Conservation (phyloP, 2,329 filamentous ascomycete genomes). For the Alternaria sp. region DNA sequence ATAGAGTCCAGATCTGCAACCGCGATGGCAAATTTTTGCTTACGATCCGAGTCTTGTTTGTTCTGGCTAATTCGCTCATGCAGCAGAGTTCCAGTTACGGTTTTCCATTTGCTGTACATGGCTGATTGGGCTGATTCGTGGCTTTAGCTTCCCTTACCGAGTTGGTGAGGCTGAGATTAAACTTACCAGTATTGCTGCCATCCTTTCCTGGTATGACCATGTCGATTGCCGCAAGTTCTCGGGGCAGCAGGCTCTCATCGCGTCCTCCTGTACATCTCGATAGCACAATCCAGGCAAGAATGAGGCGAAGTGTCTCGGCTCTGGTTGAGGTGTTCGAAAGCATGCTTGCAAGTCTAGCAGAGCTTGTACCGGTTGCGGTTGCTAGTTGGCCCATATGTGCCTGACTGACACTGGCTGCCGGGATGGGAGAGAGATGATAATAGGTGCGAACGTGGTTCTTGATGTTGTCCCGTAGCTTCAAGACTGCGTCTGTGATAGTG, state of each 20-base stretch:
- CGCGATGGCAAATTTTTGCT: constrained; percentile 18
- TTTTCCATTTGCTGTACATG: constrained; percentile 37
- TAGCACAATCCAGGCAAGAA: constrained; percentile 29
- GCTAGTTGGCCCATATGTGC: constrained; percentile 17
- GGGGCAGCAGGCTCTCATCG: constrained; percentile 26
- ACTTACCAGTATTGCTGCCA: neutral
- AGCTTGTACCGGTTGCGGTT: constrained; percentile 16
- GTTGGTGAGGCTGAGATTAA: neutral
- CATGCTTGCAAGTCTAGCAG: constrained; percentile 2
- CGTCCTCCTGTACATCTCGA: constrained; percentile 23
- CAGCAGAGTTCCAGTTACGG: constrained; percentile 32
- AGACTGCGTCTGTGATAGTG: constrained; percentile 27
- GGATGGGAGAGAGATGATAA: constrained; percentile 23
- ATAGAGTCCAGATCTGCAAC: constrained; percentile 30
- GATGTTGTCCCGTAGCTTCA: constrained; percentile 37
- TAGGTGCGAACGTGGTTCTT: constrained; percentile 37
- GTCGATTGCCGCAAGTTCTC: constrained; percentile 14
- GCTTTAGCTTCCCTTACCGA: neutral
- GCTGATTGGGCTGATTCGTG: constrained; percentile 18
- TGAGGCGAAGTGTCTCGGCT: constrained; percentile 22
- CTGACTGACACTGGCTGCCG: constrained; percentile 13
- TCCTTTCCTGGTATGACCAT: neutral
- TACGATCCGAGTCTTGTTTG: constrained; percentile 2
- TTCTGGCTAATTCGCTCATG: constrained; percentile 20
- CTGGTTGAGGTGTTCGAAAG: constrained; percentile 23